These are phyloP conservation scores for Aureobasidium sp. DNA, from an alignment of 2,329 filamentous ascomycete species.

Conservation along the genomic window DNA sequence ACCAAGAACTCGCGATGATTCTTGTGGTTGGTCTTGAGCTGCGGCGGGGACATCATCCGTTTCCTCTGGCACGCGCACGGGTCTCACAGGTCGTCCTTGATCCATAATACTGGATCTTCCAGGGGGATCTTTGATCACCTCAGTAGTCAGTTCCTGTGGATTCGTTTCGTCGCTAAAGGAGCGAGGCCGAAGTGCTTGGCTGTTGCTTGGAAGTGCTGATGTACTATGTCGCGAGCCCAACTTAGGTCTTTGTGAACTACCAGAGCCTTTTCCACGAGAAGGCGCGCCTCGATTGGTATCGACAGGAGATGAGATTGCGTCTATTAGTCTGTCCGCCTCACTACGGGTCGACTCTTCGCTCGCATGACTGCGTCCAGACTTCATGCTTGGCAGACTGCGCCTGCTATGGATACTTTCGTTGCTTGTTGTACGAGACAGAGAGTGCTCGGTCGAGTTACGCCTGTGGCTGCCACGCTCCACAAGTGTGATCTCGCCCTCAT, in stretches of 20 bases:
- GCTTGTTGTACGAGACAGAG: conserved; percentile 28
- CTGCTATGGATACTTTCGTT: conserved; percentile 46
- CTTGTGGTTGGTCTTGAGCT: conserved; percentile 7
- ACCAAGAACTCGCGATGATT: conserved; percentile 1
- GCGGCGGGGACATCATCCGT: background rate
- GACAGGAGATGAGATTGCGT: conserved; percentile 59
- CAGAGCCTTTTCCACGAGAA: conserved; percentile 20
- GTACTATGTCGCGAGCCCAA: conserved; percentile 26
- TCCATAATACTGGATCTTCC: conserved; percentile 34
- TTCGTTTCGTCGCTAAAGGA: conserved; percentile 20
- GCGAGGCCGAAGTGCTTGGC: background rate
- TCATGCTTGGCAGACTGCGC: conserved; percentile 42
- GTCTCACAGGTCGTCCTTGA: conserved; percentile 37
- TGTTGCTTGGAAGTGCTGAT: conserved; percentile 13
- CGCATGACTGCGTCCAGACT: conserved; percentile 30
- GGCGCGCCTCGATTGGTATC: conserved; percentile 19
- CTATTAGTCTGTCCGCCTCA: conserved; percentile 64
- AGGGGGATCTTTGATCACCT: conserved; percentile 25
- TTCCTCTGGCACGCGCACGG: conserved; percentile 43
- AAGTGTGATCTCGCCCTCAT: conserved; percentile 18
- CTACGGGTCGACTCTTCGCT: conserved; percentile 32
- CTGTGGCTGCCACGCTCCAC: background rate
- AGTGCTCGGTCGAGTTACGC: conserved; percentile 12
- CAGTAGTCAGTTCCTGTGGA: background rate
- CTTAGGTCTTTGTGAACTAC: conserved; percentile 18